Conservation (phyloP, 2,329 filamentous ascomycete species). For the Bipolaris sorokiniana region DNA sequence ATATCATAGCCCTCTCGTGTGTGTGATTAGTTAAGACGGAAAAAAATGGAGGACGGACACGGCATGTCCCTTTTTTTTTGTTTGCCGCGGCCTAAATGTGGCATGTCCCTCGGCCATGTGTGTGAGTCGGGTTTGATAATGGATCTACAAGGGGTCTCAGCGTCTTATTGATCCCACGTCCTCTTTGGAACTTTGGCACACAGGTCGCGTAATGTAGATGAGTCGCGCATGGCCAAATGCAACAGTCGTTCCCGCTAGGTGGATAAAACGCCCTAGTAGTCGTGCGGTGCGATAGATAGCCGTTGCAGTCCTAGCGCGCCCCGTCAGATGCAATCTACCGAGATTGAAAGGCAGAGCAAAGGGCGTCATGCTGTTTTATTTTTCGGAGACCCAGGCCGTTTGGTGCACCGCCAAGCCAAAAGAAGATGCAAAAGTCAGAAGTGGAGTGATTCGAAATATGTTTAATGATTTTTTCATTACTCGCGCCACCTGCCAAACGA, state of each 20-base stretch:
- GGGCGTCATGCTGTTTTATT: constrained; percentile 2
- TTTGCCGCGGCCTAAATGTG: background rate
- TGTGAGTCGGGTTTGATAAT: background rate
- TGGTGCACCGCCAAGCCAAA: constrained; percentile 11
- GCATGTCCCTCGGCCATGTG: background rate
- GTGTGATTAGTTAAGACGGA: no score
- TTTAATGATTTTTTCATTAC: constrained; percentile 19
- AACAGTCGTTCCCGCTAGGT: constrained; percentile 1
- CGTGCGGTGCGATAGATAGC: constrained; percentile 13
- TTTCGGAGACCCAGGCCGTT: constrained; percentile 1
- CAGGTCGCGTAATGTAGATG: constrained; percentile 1
- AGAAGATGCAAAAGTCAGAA: background rate
- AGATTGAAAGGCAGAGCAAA: constrained; percentile 17
- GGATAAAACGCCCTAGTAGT: background rate
- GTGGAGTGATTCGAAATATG: background rate
- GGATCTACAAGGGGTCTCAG: background rate
- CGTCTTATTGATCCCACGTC: background rate
- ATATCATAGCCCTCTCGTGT: no score
- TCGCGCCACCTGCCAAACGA: constrained; percentile 11
- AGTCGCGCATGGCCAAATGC: background rate
- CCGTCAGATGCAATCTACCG: constrained; percentile 9
- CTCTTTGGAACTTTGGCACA: background rate
- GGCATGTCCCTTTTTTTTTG: background rate
- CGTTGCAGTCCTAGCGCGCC: constrained; percentile 17
- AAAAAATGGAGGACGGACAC: no score